A percentile compares a stretch with the other conserved stretches of the same genome.
phyloP scores from a whole-genome alignment of 164 flowering plant species.

The Vitis labrusca region DNA sequence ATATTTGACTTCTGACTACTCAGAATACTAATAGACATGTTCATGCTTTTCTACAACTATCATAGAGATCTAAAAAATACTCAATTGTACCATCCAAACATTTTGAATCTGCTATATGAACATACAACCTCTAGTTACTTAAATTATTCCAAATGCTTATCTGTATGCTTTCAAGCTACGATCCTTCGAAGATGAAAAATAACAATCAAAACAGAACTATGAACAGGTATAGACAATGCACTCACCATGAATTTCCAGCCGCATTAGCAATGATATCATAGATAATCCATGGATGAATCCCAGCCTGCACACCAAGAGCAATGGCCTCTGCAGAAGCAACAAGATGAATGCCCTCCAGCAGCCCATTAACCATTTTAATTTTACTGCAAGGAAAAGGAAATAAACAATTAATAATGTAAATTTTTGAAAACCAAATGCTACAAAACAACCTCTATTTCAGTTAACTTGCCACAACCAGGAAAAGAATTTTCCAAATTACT shows the following conservation, averaged over 20 bases:
- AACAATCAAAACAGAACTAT: background rate
- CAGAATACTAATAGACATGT: no score
- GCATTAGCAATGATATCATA: slow-evolving; percentile 95
- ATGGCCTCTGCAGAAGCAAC: slow-evolving; percentile 87
- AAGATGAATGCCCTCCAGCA: slow-evolving; percentile 91
- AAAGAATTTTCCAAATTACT: background rate
- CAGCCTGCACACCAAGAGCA: slow-evolving; percentile 74
- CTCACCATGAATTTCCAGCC: slow-evolving; percentile 96
- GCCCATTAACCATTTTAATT: slow-evolving; percentile 69
- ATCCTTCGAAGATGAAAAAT: background rate
- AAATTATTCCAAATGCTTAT: background rate
- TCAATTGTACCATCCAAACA: background rate
- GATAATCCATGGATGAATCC: slow-evolving; percentile 85
- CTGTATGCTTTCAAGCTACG: background rate
- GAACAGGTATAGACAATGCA: slow-evolving; percentile 3
- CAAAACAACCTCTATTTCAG: background rate
- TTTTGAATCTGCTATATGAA: background rate
- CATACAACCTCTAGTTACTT: background rate
- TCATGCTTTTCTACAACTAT: background rate
- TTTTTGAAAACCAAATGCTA: background rate
- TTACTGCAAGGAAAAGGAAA: slow-evolving; percentile 57
- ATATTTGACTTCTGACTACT: no score
- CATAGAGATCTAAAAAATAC: background rate
- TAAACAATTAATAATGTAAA: background rate
- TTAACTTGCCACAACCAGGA: background rate